Evolutionary conservation across 768 basidiomycete species (phyloP), one percentile per base, ranked within the genome.

Genomic region (Tephrocybe rancida): DNA sequence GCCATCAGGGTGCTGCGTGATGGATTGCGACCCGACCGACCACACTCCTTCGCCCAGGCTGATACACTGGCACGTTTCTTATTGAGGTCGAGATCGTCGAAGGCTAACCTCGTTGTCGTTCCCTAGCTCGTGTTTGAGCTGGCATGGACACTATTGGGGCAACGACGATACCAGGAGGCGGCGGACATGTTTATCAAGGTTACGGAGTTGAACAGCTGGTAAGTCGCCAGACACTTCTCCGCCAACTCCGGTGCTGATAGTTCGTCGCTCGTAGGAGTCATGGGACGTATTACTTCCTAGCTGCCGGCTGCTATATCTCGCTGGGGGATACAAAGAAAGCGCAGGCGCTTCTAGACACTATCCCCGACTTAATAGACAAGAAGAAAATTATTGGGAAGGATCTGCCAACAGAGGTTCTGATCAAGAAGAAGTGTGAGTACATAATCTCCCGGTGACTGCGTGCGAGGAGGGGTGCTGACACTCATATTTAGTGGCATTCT

Each of bases 61-160:
- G 44, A 44, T 29, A 44, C 44, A 5, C n/a, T 44, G 44, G 44
- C 29, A 29, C 25, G 27, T 44, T 19, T 6, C 21, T 41, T 6
- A 5, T 37, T 37, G 11, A 18, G n/a, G n/a, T 5, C 7, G 6
- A 37, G 35, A 37, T 37, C 29, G 29, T 30, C 13, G 29, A 7
- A 9, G n/a, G 16, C n/a, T n/a, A n/a, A n/a, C n/a, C n/a, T 37
- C n/a, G 9, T 41, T 19, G 5, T 10, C 27, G 44, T 30, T n/a
- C n/a, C n/a, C n/a, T n/a, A 89, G 86, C 75, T 92, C 6, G 74
- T 82, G 13, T 92, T 90, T 57, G 90, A 92, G 66, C 76, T 92
- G 3, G 88, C 87, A 0, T 92, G 90, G 90, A 85, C 84, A 14
- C 67, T 88, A 1, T 74, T 92, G 3, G 76, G 83, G 1, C 78